phyloP scores from a whole-genome alignment of 805 yeast genomes.

The Blastobotrys chiropterorum region DNA sequence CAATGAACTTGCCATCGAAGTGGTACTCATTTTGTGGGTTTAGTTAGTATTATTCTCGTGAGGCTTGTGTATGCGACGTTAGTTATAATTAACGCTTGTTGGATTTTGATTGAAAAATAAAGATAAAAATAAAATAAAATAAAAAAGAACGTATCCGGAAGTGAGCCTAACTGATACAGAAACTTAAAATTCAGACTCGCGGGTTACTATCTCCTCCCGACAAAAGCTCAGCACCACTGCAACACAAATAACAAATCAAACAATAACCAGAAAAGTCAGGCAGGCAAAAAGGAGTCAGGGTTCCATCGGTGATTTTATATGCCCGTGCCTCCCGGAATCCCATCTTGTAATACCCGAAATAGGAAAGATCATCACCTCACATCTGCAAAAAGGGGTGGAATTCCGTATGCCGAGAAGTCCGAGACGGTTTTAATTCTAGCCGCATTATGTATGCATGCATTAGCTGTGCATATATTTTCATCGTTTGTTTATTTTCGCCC shows the following conservation, averaged over 20 bases:
- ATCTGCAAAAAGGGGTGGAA: neutral
- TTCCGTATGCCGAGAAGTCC: neutral
- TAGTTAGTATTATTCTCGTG: too few species aligned
- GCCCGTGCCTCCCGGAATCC: neutral
- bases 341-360: neutral
- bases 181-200: too few species aligned
- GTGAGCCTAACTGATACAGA: too few species aligned
- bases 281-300: neutral
- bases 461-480: neutral
- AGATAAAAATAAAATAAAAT: too few species aligned
- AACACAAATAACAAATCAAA: too few species aligned
- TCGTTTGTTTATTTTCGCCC: neutral
- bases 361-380: neutral
- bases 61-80: too few species aligned
- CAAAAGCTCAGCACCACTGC: too few species aligned
- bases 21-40: neutral
- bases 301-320: neutral
- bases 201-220: too few species aligned
- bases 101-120: too few species aligned
- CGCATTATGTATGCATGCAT: neutral
- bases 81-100: too few species aligned
- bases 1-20: neutral
- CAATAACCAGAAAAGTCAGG: neutral
- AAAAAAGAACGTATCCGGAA: too few species aligned
- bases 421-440: neutral